Base-by-base conservation (phyloP, 1,139 yeast genomes). In the Lodderomyces beijingensis region DNA sequence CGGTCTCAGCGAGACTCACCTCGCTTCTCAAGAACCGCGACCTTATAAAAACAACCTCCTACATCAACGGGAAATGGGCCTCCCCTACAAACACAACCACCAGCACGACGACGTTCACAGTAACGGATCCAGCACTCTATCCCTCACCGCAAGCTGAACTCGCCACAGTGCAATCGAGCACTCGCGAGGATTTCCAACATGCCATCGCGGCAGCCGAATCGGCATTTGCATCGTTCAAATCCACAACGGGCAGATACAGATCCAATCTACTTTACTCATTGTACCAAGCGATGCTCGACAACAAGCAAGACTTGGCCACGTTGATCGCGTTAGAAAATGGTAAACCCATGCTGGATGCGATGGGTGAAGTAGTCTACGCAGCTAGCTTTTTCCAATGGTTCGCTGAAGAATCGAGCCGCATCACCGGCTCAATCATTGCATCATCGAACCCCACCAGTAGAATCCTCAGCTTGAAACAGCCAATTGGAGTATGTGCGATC, bases 401-500 rank as follows among this genome's bases (percentile, higher is more conserved):
- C 52, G 70, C 91, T 13, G 95, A 84, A 53, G 89, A 85, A 48
- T 94, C 95, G 12, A 84, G 89, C 30, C 68, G 94, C 42, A 56
- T 76, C 30, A 74, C 80, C 45, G 95, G 95, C 16, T 78, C 77
- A 42, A 70, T 81, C 2, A 79, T 86, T 39, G 81, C 78, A 34
- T 82, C 95, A 3, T 60, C 74, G 16, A 70, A 65, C 47, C 59
- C 77, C 20, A 49, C 60, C 22, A 76, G 70, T 51, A 70, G 88
- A 47, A 81, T 83, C 28, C 59, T 77, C 42, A 75, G 94, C 1
- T 48, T 77, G 34, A 78, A 79, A 51, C 88, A 83, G 53, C 95
- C 95, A 11, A 72, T 89, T 34, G 96, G 96, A 14, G 95, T 86
- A 1, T 86, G 91, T 48, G 96, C 95, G 18, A 77, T 89, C 39